Conservation (phyloP, 768 basidiomycete genomes). For the Leccinellum albellum region DNA sequence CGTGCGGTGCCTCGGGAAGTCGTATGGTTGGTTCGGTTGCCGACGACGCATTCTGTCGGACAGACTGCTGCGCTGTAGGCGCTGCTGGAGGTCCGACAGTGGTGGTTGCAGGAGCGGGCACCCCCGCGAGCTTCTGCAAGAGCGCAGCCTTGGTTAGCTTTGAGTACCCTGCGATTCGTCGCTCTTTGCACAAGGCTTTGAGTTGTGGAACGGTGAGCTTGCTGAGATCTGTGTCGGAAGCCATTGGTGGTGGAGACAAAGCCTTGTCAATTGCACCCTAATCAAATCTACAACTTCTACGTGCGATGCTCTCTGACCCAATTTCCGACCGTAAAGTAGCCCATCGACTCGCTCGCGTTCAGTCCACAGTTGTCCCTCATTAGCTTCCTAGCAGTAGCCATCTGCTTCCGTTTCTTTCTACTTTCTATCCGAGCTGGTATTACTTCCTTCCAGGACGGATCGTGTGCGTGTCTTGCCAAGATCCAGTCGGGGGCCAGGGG, state of each 20-base stretch:
- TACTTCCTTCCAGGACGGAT: conserved; percentile 16
- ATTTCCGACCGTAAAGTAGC: conserved; percentile 10
- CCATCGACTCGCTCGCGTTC: conserved; percentile 10
- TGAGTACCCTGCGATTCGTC: conserved; percentile 58
- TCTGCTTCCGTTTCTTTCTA: conserved; percentile 15
- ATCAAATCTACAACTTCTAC: too few relatives aligned
- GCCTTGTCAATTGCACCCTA: too few relatives aligned
- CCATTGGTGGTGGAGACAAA: too few relatives aligned
- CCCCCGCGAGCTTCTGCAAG: conserved; percentile 41
- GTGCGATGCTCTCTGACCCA: conserved; percentile 18
- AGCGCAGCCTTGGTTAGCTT: conserved; percentile 60
- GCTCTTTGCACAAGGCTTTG: conserved; percentile 65
- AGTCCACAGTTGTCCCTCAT: conserved; percentile 8
- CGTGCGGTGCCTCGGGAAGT: not conserved
- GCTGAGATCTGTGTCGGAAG: conserved; percentile 12
- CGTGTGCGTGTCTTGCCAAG: conserved; percentile 12
- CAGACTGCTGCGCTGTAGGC: not conserved
- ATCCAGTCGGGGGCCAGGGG: conserved; percentile 27
- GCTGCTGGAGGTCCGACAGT: not conserved
- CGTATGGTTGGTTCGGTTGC: not conserved
- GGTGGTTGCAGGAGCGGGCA: not conserved
- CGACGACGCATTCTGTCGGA: not conserved
- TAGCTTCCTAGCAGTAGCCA: conserved; percentile 9
- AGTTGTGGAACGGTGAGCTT: conserved; percentile 60
- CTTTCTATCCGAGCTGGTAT: not conserved